Percentiles rank a stretch among this genome's conserved stretches.
phyloP scores from a whole-genome alignment of 495 filamentous ascomycete genomes.

The Penicillium lagena region DNA sequence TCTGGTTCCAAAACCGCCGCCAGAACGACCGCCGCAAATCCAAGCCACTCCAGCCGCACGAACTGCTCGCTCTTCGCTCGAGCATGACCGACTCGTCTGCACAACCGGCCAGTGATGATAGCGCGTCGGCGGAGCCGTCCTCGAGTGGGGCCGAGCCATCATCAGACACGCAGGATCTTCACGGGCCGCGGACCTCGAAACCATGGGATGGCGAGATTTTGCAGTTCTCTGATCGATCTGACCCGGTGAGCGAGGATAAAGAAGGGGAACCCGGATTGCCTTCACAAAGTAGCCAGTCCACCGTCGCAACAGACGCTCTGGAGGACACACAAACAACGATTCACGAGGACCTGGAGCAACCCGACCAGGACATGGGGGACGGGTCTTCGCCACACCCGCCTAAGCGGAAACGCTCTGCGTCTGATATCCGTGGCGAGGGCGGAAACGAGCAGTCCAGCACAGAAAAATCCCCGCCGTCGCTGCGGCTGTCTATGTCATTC shows the following conservation, averaged over 20 bases:
- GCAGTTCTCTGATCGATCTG: slow-evolving; percentile 27
- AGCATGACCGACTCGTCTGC: slow-evolving; percentile 42
- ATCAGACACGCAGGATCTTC: slow-evolving; percentile 13
- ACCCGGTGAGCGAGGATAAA: slow-evolving; percentile 19
- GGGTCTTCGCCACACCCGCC: slow-evolving; percentile 16
- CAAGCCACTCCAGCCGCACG: slow-evolving; percentile 76
- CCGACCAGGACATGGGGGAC: slow-evolving; percentile 7
- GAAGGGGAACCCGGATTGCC: slow-evolving; percentile 21
- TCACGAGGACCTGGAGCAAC: slow-evolving; percentile 16
- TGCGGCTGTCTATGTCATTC: slow-evolving; percentile 62
- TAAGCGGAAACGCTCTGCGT: slow-evolving; percentile 34
- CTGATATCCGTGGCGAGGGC: slow-evolving; percentile 19
- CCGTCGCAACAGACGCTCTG: slow-evolving; percentile 27
- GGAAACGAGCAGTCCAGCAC: slow-evolving; percentile 7
- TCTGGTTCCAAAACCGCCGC: slow-evolving; percentile 98
- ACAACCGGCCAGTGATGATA: slow-evolving; percentile 42
- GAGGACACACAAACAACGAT: slow-evolving; percentile 21
- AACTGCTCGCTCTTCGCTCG: slow-evolving; percentile 57
- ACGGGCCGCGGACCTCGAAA: slow-evolving; percentile 12
- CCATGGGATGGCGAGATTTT: slow-evolving; percentile 20
- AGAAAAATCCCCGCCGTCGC: slow-evolving; percentile 37
- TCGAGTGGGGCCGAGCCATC: slow-evolving; percentile 27
- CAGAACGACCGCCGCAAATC: slow-evolving; percentile 91
- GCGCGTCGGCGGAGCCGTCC: slow-evolving; percentile 26
- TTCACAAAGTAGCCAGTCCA: slow-evolving; percentile 29